phyloP scores from a whole-genome alignment of 768 basidiomycete genomes.

The Naganishia vaughanmartiniae region DNA sequence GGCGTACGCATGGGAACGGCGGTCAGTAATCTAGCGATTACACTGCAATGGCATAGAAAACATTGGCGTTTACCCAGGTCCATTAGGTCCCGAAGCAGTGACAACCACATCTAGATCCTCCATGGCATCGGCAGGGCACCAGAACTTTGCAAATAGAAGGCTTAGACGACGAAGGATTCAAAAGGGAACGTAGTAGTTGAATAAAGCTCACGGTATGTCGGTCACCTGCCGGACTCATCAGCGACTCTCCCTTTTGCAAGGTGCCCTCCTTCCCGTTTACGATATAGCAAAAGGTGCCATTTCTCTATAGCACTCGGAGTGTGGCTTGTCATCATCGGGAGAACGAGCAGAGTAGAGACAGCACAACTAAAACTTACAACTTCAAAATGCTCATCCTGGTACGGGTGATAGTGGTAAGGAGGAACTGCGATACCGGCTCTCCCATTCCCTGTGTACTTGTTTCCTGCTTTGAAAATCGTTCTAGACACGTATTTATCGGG shows the following conservation, averaged over 20 bases:
- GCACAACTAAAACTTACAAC: slow-evolving; percentile 1
- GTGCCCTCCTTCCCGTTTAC: slow-evolving; percentile 19
- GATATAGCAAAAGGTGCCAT: slow-evolving; percentile 12
- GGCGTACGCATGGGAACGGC: not conserved
- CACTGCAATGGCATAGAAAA: not conserved
- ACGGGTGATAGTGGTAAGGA: slow-evolving; percentile 29
- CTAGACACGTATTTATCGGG: slow-evolving; percentile 16
- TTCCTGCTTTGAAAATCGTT: slow-evolving; percentile 26
- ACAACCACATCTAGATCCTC: slow-evolving; percentile 16
- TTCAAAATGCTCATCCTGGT: slow-evolving; percentile 24
- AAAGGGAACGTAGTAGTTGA: no score
- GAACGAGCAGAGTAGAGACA: not conserved
- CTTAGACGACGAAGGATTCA: not conserved
- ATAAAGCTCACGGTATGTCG: slow-evolving; percentile 18
- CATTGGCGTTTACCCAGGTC: not conserved
- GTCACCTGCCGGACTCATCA: slow-evolving; percentile 14
- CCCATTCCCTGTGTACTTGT: slow-evolving; percentile 19
- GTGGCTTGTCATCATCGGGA: not conserved
- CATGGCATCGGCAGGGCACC: slow-evolving; percentile 5
- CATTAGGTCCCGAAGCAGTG: not conserved
- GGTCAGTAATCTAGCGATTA: not conserved
- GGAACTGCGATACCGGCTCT: slow-evolving; percentile 2
- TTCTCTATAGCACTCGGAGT: not conserved
- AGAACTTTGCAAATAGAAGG: slow-evolving; percentile 8
- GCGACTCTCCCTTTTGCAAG: slow-evolving; percentile 6